Base-by-base conservation (phyloP, 805 yeast genomes). In the Candida khao-thaluensis region DNA sequence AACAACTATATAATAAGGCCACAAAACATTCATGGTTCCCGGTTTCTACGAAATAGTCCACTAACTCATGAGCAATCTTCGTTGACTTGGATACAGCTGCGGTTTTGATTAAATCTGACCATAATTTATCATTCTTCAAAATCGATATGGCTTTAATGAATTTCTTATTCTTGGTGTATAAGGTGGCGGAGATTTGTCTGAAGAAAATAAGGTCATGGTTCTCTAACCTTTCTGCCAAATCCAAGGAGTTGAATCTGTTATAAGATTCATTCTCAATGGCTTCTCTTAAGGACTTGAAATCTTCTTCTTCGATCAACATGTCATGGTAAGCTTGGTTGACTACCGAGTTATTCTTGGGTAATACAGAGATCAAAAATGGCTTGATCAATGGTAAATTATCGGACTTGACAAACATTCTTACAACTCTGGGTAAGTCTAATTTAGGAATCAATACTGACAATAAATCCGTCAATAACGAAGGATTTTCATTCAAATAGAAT, bases 301-400 rank as follows among this genome's bases (percentile, higher is more conserved):
- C 98, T 64, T 89, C 95, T 67, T 93, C 98, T 70, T 93, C 99
- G 49, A 93, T 88, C 68, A 93, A 76, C 56, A 93, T 67, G 56
- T 90, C 96, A 59, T 93, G 98, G 68, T 91, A 91, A 10, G 98
- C 98, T 54, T 83, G 81, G 67, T 93, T 93, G 30, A 93, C 97
- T 44, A 89, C 81, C 11, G 91, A 79, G 59, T 85, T 81, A 71
- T 93, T 93, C 74, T 88, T 90, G 36, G 81, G 85, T 64, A 90
- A 79, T 10, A 93, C 96, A 29, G 91, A 85, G 43, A 90, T 85
- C 63, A 93, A 76, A 72, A 93, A 93, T 51, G 97, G 93, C 69
- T 91, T 90, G 65, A 93, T 84, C 74, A 93, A 76, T 51, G 99
- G 99, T 64, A 93, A 76, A 69, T 93, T 91, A 64, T 93, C 98